Conservation (phyloP, 192 early-diverging fungal genomes). For the Kappamyces sp. region DNA sequence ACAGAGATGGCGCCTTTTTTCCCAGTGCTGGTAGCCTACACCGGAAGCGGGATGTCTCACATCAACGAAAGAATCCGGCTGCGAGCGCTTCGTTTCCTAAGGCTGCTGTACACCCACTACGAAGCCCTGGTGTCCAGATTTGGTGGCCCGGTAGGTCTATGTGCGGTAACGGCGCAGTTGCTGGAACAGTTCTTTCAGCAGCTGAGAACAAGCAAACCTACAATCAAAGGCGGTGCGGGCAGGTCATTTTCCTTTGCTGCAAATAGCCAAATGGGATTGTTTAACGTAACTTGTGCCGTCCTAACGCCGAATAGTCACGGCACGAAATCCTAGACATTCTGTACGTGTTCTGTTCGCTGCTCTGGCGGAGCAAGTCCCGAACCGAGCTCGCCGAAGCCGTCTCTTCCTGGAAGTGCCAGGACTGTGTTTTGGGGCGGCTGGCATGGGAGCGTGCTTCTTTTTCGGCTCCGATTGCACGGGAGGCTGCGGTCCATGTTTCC, state of each 20-base stretch:
- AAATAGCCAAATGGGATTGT: constrained; percentile 7
- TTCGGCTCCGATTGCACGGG: too few species aligned
- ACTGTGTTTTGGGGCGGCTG: constrained; percentile 1
- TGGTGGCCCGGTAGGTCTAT: background rate
- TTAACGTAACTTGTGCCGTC: background rate
- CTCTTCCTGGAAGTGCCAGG: background rate
- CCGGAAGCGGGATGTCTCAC: background rate
- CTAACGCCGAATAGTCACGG: background rate
- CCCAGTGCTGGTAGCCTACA: background rate
- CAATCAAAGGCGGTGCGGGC: background rate
- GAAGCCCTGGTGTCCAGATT: background rate
- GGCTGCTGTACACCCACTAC: background rate
- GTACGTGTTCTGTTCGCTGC: background rate
- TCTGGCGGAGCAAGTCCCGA: background rate
- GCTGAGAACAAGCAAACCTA: background rate
- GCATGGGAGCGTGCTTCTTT: background rate
- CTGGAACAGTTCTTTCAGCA: background rate
- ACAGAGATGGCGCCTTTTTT: constrained; percentile 1
- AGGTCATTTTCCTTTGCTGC: background rate
- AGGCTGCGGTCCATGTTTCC: too few species aligned
- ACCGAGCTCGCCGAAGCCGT: background rate
- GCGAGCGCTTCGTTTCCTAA: background rate
- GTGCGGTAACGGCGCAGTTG: background rate
- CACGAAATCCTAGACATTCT: constrained; percentile 6
- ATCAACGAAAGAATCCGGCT: constrained; percentile 13